Evolutionary conservation across 805 yeast species (phyloP).

Genomic region (Candida xyloterini): DNA sequence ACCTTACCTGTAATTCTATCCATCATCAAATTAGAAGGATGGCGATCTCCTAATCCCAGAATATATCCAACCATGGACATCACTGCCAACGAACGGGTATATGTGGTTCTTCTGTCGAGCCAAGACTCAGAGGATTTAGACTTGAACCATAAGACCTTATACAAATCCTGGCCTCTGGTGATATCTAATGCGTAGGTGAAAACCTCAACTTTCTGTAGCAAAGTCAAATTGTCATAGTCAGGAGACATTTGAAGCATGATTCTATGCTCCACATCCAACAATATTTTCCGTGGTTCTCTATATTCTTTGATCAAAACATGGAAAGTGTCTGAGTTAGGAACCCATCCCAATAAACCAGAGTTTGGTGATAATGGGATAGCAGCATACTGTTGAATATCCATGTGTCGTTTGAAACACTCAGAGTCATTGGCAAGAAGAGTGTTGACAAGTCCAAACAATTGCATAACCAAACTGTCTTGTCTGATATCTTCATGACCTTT

Average conservation of each 20-base stretch:
- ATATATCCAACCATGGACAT: slow-evolving; percentile 99
- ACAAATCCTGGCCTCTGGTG: slow-evolving; percentile 93
- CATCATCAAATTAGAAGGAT: slow-evolving; percentile 94
- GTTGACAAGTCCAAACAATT: slow-evolving; percentile 91
- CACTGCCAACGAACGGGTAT: slow-evolving; percentile 92
- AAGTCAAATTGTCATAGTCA: slow-evolving; percentile 83
- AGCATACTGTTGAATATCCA: slow-evolving; percentile 87
- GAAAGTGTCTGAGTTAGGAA: slow-evolving; percentile 94
- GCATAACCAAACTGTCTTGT: slow-evolving; percentile 98
- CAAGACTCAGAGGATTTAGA: slow-evolving; percentile 95
- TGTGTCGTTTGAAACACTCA: slow-evolving; percentile 93
- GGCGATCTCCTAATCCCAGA: slow-evolving; percentile 95
- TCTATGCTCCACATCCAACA: slow-evolving; percentile 89
- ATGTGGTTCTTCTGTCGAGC: slow-evolving; percentile 95
- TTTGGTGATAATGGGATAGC: slow-evolving; percentile 96
- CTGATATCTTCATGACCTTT: slow-evolving; percentile 98
- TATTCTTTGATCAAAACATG: slow-evolving; percentile 90
- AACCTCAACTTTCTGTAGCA: slow-evolving; percentile 91
- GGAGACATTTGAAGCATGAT: slow-evolving; percentile 98
- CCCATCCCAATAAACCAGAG: slow-evolving; percentile 97
- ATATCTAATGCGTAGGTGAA: slow-evolving; percentile 94
- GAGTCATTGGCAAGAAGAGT: slow-evolving; percentile 85
- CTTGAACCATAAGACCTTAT: slow-evolving; percentile 94
- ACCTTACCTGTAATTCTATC: slow-evolving; percentile 94
- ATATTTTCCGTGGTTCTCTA: slow-evolving; percentile 85